Conservation (phyloP, 75 land plant genomes). For the Chamaecyparis obtusa region DNA sequence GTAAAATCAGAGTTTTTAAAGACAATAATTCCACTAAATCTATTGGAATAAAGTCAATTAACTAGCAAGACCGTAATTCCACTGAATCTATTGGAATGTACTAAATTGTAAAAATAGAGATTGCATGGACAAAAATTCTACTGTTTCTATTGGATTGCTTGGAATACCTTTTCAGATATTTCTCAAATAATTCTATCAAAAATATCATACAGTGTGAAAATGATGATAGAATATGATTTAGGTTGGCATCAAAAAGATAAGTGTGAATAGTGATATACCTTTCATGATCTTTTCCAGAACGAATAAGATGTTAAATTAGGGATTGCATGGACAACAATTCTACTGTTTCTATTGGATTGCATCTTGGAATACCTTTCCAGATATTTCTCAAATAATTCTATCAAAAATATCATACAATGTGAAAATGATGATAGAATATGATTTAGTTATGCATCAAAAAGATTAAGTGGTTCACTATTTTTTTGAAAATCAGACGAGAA, state of each 20-base stretch:
- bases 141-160: not conserved
- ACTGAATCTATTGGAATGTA: not conserved
- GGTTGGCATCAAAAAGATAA: not conserved
- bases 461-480: not conserved
- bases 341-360: not conserved
- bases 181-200: no score
- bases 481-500: not conserved
- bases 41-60: no score
- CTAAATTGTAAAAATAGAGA: not conserved
- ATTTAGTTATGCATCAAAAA: not conserved
- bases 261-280: not conserved
- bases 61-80: not conserved
- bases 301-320: not conserved
- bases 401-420: not conserved
- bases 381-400: no score
- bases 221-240: not conserved
- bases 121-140: not conserved
- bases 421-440: not conserved
- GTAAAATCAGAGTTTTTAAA: not conserved
- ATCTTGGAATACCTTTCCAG: not conserved
- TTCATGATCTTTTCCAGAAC: no score
- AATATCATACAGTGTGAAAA: not conserved
- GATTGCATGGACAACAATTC: not conserved
- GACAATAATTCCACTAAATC: not conserved
- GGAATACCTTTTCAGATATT: not conserved